Conservation (phyloP, 495 filamentous ascomycete genomes). For the Daldinia caldariorum region DNA sequence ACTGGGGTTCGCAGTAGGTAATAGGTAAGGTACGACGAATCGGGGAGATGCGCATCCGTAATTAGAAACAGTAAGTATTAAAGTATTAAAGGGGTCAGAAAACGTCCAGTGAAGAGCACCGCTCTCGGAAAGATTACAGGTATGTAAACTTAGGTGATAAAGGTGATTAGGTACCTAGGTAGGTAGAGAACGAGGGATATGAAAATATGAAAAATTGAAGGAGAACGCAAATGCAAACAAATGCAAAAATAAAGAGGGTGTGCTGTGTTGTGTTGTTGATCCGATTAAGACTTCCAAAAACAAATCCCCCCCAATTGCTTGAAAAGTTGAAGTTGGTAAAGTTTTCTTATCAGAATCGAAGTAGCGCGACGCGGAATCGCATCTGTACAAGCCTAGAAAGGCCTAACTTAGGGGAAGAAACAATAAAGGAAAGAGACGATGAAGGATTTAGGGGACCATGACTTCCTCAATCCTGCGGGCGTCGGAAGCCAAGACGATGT, state of each 20-base stretch:
- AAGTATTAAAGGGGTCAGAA: conserved; percentile 18
- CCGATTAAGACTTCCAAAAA: conserved; percentile 5
- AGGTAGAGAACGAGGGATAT: conserved; percentile 1
- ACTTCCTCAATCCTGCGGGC: neutral
- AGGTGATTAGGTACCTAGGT: no score
- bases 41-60: conserved; percentile 18
- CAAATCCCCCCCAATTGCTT: neutral
- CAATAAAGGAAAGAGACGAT: conserved; percentile 12
- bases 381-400: no score
- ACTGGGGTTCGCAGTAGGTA: conserved; percentile 4
- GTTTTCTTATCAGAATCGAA: conserved; percentile 1
- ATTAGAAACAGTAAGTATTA: conserved; percentile 33
- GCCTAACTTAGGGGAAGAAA: no score
- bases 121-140: conserved; percentile 29
- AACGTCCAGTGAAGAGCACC: conserved; percentile 23
- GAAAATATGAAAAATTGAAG: conserved; percentile 6
- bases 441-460: conserved; percentile 14
- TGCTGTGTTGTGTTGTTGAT: neutral
- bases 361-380: neutral
- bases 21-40: conserved; percentile 19
- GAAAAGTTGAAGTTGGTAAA: conserved; percentile 4
- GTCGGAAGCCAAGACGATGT: conserved; percentile 30
- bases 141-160: no score
- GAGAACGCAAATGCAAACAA: conserved; percentile 3
- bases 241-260: conserved; percentile 9